Conservation (phyloP, 2,329 filamentous ascomycete species). For the Phyllosticta citribraziliensis region DNA sequence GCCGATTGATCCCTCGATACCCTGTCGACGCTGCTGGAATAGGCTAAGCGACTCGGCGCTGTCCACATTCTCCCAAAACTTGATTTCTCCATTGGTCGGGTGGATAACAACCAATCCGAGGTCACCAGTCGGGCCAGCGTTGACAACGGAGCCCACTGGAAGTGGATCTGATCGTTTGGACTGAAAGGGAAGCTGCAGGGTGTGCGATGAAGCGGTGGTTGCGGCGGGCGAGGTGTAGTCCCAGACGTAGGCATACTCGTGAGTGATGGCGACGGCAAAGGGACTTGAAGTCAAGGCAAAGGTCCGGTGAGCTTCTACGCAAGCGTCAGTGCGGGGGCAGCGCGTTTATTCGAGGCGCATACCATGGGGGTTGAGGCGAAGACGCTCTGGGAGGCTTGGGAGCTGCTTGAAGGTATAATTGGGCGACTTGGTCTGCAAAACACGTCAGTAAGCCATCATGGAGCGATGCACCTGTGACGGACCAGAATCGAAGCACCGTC, state of each 20-base stretch:
- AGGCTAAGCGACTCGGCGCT: conserved; percentile 76
- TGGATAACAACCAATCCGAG: conserved; percentile 81
- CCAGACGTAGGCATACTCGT: conserved; percentile 80
- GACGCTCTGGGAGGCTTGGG: conserved; percentile 67
- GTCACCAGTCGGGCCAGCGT: conserved; percentile 66
- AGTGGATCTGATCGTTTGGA: conserved; percentile 61
- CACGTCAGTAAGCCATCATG: conserved; percentile 10
- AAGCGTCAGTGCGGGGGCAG: background rate
- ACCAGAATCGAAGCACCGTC: conserved; percentile 60
- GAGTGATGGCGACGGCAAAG: conserved; percentile 72
- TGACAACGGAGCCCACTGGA: conserved; percentile 74
- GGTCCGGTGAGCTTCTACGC: conserved; percentile 26
- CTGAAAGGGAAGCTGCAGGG: conserved; percentile 67
- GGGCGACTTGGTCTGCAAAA: conserved; percentile 62
- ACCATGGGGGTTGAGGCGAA: conserved; percentile 59
- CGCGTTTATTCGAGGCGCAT: conserved; percentile 16
- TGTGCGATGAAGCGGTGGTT: conserved; percentile 68
- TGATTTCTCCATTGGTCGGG: conserved; percentile 71
- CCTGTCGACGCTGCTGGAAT: conserved; percentile 70
- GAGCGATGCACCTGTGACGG: conserved; percentile 21
- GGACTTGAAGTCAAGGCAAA: conserved; percentile 48
- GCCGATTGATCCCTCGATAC: conserved; percentile 63
- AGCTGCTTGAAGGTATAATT: conserved; percentile 81
- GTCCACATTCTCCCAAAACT: conserved; percentile 93
- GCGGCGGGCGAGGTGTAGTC: conserved; percentile 57